Conservation (phyloP, 1,284 basidiomycete genomes). For the Wallemia hederae region DNA sequence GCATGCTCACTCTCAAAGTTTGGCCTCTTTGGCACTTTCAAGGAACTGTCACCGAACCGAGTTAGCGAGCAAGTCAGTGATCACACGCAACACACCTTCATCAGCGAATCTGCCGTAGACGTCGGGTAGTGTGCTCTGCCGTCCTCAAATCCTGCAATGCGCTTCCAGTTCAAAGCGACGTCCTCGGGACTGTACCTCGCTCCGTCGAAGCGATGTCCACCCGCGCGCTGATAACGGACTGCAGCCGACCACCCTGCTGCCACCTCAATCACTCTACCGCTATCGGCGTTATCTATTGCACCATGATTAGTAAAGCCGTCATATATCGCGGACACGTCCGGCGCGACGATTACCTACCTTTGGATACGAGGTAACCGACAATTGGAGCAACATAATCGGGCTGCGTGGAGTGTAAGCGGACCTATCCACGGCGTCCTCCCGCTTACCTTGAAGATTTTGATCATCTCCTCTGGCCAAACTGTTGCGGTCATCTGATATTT, state of each 20-base stretch:
- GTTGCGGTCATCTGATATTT: slow-evolving; percentile 44
- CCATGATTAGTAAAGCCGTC: not conserved
- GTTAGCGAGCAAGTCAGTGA: too few relatives aligned
- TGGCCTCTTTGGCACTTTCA: not conserved
- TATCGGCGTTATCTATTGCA: slow-evolving; percentile 32
- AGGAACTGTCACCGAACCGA: not conserved
- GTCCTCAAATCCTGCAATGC: slow-evolving; percentile 56
- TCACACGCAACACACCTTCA: slow-evolving; percentile 22
- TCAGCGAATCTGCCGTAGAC: slow-evolving; percentile 37
- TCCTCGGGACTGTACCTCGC: slow-evolving; percentile 49
- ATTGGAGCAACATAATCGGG: slow-evolving; percentile 75
- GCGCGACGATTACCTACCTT: slow-evolving; percentile 19
- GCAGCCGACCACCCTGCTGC: slow-evolving; percentile 78
- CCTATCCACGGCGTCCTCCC: not conserved
- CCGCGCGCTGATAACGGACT: slow-evolving; percentile 73
- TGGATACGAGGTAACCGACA: slow-evolving; percentile 67
- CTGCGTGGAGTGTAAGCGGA: slow-evolving; percentile 15
- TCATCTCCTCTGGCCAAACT: slow-evolving; percentile 69
- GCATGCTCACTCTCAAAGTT: not conserved
- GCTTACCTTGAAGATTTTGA: slow-evolving; percentile 60
- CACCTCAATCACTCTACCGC: slow-evolving; percentile 58
- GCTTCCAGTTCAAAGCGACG: slow-evolving; percentile 42
- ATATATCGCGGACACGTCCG: not conserved
- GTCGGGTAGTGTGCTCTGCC: slow-evolving; percentile 46
- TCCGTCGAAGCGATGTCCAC: slow-evolving; percentile 61